Base-by-base conservation (phyloP, 2,329 filamentous ascomycete genomes). In the Didymella lethalis region DNA sequence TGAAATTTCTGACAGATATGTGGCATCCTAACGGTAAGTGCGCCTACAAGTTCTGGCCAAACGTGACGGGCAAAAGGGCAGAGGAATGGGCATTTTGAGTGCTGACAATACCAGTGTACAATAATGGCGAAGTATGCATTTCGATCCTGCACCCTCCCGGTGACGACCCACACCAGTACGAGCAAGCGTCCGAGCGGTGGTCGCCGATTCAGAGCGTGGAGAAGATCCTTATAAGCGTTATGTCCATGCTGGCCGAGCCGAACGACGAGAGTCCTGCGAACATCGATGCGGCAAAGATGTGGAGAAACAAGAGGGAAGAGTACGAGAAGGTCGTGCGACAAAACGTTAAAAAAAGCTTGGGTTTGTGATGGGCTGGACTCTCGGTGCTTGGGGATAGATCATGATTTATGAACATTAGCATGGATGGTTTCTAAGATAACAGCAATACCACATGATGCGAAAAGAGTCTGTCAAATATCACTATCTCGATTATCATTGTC, bases 231-330 rank as follows among this genome's bases (percentile, higher is more conserved):
- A 80, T 99, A 31, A 93, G 88, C 70, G 93, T 96, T 32, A 96
- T 99, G 75, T 95, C 91, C 76, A 89, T 99, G 82, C 88, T 99
- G 64, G 89, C 91, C 64, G 90, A 90, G 72, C 95, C 95, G 48
- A 99, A 99, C 76, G 92, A 96, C 73, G 95, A 98, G 83, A 94
- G 90, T 69, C 92, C 95, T 0, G 95, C 95, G 48, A 98, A 99
- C 75, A 88, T 97, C 28, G 94, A 98, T 81, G 95, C 95, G 3
- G 95, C 94, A 11, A 86, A 90, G 61, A 79, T 97, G 81, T 90
- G 95, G 85, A 86, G 95, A 51, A 92, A 95, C 71, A 91, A 97
- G 71, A 80, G 82, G 54, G 83, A 82, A 60, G 91, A 93, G 49
- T 99, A 97, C 74, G 86, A 92, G 78, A 90, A 85, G 78, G 83